Evolutionary conservation across 768 basidiomycete genomes (phyloP).

Genomic region (Polyporus arcularius): DNA sequence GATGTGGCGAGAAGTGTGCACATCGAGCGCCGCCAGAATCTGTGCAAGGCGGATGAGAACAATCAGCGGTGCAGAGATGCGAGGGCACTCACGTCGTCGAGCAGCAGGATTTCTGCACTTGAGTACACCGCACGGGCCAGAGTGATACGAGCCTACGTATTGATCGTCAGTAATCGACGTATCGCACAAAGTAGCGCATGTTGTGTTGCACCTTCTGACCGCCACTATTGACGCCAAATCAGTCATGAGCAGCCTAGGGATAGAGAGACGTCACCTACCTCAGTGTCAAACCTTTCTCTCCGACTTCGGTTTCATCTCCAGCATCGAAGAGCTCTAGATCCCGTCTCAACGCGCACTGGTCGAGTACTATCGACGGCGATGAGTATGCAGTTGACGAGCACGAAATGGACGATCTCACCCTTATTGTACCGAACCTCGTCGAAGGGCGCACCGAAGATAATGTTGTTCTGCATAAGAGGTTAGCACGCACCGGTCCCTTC

Average conservation of each 20-base stretch:
- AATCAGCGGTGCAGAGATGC: too few relatives aligned
- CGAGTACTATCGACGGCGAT: slow-evolving; percentile 27
- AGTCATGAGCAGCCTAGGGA: neutral
- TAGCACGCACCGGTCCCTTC: too few relatives aligned
- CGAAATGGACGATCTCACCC: slow-evolving; percentile 23
- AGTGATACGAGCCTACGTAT: slow-evolving; percentile 36
- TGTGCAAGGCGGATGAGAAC: neutral
- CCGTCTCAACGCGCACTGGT: slow-evolving; percentile 43
- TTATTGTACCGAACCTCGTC: slow-evolving; percentile 46
- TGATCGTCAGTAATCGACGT: too few relatives aligned
- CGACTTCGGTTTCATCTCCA: slow-evolving; percentile 57
- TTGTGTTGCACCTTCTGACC: slow-evolving; percentile 43
- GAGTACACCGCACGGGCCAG: slow-evolving; percentile 44
- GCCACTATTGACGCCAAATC: slow-evolving; percentile 29
- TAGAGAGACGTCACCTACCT: slow-evolving; percentile 24
- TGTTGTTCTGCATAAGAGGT: slow-evolving; percentile 38
- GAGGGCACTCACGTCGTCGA: slow-evolving; percentile 40
- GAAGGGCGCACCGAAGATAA: slow-evolving; percentile 47
- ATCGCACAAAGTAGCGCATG: neutral
- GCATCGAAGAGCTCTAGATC: slow-evolving; percentile 50
- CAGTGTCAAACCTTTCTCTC: slow-evolving; percentile 55
- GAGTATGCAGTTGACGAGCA: neutral
- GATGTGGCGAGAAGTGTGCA: slow-evolving; percentile 50
- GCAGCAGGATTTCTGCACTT: slow-evolving; percentile 35
- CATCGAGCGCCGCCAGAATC: slow-evolving; percentile 50